Percentiles rank a stretch among this genome's conserved stretches.
These are phyloP conservation scores for Oropetium thomaeum DNA, from an alignment of 176 grass and related monocot species.

Conservation along the genomic window DNA sequence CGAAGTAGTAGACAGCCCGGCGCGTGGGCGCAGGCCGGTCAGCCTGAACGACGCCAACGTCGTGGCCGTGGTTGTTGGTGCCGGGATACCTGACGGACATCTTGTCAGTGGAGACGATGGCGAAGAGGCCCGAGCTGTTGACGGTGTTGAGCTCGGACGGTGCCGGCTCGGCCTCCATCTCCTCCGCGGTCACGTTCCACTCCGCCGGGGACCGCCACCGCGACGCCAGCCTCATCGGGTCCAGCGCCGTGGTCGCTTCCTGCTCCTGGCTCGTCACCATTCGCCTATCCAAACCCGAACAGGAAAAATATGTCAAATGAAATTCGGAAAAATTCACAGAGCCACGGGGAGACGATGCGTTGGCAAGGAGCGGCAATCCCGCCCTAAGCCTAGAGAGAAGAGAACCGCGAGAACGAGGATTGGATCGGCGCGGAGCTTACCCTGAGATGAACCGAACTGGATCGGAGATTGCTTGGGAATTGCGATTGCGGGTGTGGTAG, in stretches of 20 bases:
- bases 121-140: constrained; percentile 94
- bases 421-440: constrained; percentile 25
- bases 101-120: constrained; percentile 80
- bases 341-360: not conserved
- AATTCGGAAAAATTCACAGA: not conserved
- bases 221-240: constrained; percentile 60
- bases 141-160: constrained; percentile 89
- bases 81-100: constrained; percentile 71
- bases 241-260: constrained; percentile 20
- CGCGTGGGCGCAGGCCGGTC: constrained; percentile 67
- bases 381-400: constrained; percentile 13
- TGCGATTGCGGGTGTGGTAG: not conserved
- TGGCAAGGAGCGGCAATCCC: not conserved
- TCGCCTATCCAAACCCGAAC: constrained; percentile 5
- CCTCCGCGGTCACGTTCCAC: constrained; percentile 50
- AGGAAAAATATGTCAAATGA: not conserved
- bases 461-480: constrained; percentile 23
- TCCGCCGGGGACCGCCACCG: constrained; percentile 65
- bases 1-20: constrained; percentile 76
- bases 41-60: constrained; percentile 92
- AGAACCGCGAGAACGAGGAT: not conserved
- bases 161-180: constrained; percentile 62
- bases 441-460: constrained; percentile 12
- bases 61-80: constrained; percentile 62
- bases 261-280: constrained; percentile 53